Evolutionary conservation across 2,329 filamentous ascomycete genomes (phyloP).

Genomic region (Xylaria arbuscula): DNA sequence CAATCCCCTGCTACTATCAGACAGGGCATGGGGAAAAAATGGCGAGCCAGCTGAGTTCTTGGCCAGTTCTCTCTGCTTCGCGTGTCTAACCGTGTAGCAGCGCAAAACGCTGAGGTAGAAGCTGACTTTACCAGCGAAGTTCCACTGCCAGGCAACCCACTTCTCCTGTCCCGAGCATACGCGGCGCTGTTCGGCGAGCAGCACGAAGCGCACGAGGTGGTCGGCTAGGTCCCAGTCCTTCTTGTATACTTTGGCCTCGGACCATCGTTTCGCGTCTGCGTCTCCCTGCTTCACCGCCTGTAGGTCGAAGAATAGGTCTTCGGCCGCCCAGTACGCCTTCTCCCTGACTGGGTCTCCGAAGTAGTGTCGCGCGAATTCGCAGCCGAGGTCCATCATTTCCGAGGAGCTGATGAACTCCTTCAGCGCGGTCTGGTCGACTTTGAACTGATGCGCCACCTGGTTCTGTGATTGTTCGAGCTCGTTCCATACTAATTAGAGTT

Average conservation of each 20-base stretch:
- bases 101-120: constrained; percentile 46
- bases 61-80: constrained; percentile 40
- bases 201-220: constrained; percentile 46
- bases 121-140: constrained; percentile 38
- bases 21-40: not conserved
- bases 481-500: constrained; percentile 38
- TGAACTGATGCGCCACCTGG: constrained; percentile 40
- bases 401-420: constrained; percentile 45
- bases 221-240: constrained; percentile 45
- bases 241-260: constrained; percentile 36
- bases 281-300: constrained; percentile 47
- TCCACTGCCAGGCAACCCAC: constrained; percentile 40
- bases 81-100: constrained; percentile 43
- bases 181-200: constrained; percentile 44
- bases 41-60: constrained; percentile 16
- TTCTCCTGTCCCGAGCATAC: constrained; percentile 38
- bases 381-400: constrained; percentile 45
- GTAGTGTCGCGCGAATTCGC: constrained; percentile 43
- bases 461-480: constrained; percentile 40
- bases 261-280: constrained; percentile 35
- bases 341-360: constrained; percentile 30
- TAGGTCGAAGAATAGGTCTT: constrained; percentile 47
- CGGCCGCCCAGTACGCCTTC: constrained; percentile 42
- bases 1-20: constrained; percentile 31
- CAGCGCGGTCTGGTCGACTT: constrained; percentile 42